Base-by-base conservation (phyloP, 2,329 filamentous ascomycete species). In the Ascocoryne sarcoides region DNA sequence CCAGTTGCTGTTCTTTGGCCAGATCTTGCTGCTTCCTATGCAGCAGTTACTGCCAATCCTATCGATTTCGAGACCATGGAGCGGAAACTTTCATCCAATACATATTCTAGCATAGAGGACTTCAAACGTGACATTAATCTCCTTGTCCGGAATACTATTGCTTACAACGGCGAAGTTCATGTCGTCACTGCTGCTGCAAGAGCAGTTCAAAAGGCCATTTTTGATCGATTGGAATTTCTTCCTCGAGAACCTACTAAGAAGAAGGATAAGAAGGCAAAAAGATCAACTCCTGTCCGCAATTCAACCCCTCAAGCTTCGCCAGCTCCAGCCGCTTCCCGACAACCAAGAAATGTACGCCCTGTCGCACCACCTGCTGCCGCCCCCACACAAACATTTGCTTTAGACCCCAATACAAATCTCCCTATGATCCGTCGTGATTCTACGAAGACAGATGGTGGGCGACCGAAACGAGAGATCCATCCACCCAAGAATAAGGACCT, bases 381-480 rank as follows among this genome's bases (percentile, higher is more conserved):
- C 37, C 53, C 63, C 15, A 63, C 67, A 4, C 72, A 71, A 20
- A 75, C 82, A 0, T 93, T 88, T 62, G 85, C 87, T 2, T 69
- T 93, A 9, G 78, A 83, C 17, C 77, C 85, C 1, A 79, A 86
- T 52, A 55, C 54, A 9, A 86, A 85, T 1, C 72, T 86, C 29
- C 87, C 87, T 7, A 71, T 87, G 29, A 92, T 92, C 48, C 82
- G 92, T 39, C 83, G 90, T 15, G 87, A 93, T 54, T 94, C 86
- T 1, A 82, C 79, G 4, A 82, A 81, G 43, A 73, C 75, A 4
- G 85, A 88, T 51, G 83, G 81, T 42, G 75, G 79, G 49, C 78
- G 92, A 37, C 89, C 90, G 9, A 95, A 95, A 69, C 82, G 92
- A 39, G 87, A 90, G 10, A 95, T 96, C 40, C 87, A 95, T 54